A percentile compares a stretch with the other conserved stretches of the same genome.
phyloP scores from a whole-genome alignment of 1,284 basidiomycete genomes.

The Neonothopanus nambi region DNA sequence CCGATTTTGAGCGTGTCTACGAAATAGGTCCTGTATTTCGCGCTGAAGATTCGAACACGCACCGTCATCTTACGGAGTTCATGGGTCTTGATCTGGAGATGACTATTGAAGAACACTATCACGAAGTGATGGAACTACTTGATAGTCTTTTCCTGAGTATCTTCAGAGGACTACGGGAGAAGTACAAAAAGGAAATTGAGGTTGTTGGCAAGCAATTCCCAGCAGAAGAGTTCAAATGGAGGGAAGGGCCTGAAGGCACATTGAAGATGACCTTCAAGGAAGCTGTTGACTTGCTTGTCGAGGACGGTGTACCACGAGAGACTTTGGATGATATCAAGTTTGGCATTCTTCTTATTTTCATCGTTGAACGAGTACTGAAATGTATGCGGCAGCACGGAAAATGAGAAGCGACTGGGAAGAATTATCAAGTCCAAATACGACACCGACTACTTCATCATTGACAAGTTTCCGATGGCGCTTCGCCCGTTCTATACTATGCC shows the following conservation, averaged over 20 bases:
- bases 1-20: conserved; percentile 97
- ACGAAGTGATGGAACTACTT: conserved; percentile 89
- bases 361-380: neutral
- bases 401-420: conserved; percentile 90
- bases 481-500: conserved; percentile 99
- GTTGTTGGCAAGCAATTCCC: conserved; percentile 87
- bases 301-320: conserved; percentile 77
- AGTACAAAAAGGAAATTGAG: conserved; percentile 81
- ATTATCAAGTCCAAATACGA: conserved; percentile 91
- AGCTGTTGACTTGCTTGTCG: conserved; percentile 84
- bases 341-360: conserved; percentile 25
- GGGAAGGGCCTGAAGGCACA: conserved; percentile 79
- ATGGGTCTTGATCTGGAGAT: conserved; percentile 99
- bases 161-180: conserved; percentile 79
- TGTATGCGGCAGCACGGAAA: conserved; percentile 66
- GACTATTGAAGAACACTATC: conserved; percentile 97
- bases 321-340: conserved; percentile 87
- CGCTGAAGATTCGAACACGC: conserved; percentile 97
- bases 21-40: conserved; percentile 97
- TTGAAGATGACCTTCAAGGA: conserved; percentile 84
- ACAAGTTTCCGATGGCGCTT: conserved; percentile 93
- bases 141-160: conserved; percentile 84
- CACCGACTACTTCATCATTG: conserved; percentile 97
- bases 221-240: conserved; percentile 87
- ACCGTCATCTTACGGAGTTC: conserved; percentile 98